Percentiles rank a stretch among this genome's conserved stretches.
Conservation (phyloP, 257 asterid genomes). For the Lavandula angustifolia region DNA sequence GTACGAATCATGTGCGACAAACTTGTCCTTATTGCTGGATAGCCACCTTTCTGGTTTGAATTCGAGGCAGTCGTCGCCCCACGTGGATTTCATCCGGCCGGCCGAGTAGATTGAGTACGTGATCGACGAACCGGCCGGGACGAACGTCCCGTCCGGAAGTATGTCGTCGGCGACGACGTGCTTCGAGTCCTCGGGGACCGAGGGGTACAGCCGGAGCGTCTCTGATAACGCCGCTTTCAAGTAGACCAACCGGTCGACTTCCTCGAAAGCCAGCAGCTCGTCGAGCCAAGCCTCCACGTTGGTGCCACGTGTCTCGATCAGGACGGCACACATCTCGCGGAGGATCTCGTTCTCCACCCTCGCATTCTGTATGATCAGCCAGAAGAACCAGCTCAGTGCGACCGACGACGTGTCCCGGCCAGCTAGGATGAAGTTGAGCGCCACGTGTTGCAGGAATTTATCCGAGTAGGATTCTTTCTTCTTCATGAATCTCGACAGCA, state of each 20-base stretch:
- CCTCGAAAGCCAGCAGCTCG: conserved; percentile 68
- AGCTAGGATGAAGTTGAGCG: conserved; percentile 91
- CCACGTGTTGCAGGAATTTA: conserved; percentile 73
- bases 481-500: conserved; percentile 86
- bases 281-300: conserved; percentile 50
- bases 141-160: conserved; percentile 81
- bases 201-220: conserved; percentile 79
- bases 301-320: conserved; percentile 69
- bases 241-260: conserved; percentile 69
- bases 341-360: conserved; percentile 58
- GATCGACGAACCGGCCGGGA: conserved; percentile 82
- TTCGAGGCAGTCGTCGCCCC: conserved; percentile 89
- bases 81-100: conserved; percentile 73
- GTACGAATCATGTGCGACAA: conserved; percentile 68
- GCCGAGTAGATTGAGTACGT: conserved; percentile 91
- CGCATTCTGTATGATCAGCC: conserved; percentile 72
- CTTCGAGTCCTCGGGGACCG: conserved; percentile 92
- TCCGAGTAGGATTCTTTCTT: conserved; percentile 76
- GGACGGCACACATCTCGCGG: conserved; percentile 56
- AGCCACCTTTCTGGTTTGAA: conserved; percentile 89
- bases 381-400: conserved; percentile 93
- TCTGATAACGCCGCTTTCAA: conserved; percentile 80
- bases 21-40: conserved; percentile 41
- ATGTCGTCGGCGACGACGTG: conserved; percentile 77
- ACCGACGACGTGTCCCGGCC: conserved; percentile 96